Percentiles rank a stretch among this genome's conserved stretches.
These are phyloP conservation scores for Saccharata proteae DNA, from an alignment of 2,329 filamentous ascomycete species.

Conservation along the genomic window DNA sequence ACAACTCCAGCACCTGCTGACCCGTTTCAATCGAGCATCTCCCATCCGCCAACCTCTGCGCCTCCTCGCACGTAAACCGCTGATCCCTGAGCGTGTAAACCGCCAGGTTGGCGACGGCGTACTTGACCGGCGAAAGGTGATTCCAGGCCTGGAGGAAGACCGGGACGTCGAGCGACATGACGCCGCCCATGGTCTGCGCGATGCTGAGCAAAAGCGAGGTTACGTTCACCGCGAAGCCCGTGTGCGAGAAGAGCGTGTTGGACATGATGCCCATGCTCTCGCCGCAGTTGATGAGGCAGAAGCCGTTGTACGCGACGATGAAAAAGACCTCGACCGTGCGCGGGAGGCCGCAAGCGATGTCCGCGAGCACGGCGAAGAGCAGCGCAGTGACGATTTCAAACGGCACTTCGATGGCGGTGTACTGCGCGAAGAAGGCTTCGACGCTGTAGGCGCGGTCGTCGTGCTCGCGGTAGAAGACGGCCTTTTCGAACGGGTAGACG, in stretches of 20 bases:
- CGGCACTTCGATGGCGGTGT: conserved; percentile 58
- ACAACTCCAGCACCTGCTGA: conserved; percentile 54
- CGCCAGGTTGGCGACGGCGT: conserved; percentile 53
- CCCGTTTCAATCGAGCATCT: conserved; percentile 54
- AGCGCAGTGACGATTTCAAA: conserved; percentile 57
- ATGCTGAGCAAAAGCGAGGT: conserved; percentile 59
- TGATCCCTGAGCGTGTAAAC: conserved; percentile 52
- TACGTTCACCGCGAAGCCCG: conserved; percentile 64
- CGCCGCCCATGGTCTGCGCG: conserved; percentile 57
- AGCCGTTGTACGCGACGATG: conserved; percentile 54
- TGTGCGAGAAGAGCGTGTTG: conserved; percentile 63
- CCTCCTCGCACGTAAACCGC: conserved; percentile 50
- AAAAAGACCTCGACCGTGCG: conserved; percentile 55
- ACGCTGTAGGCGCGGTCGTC: conserved; percentile 61
- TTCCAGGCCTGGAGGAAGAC: conserved; percentile 55
- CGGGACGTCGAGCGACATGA: conserved; percentile 60
- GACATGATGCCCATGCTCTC: conserved; percentile 70
- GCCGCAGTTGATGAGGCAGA: conserved; percentile 62
- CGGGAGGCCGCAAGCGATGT: conserved; percentile 53
- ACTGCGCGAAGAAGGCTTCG: conserved; percentile 58
- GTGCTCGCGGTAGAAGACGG: conserved; percentile 67
- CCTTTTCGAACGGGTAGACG: conserved; percentile 58
- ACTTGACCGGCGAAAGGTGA: conserved; percentile 60
- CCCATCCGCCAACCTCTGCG: conserved; percentile 48
- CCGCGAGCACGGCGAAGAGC: conserved; percentile 52